phyloP scores from a whole-genome alignment of 768 basidiomycete genomes.

The Amanita inopinata region DNA sequence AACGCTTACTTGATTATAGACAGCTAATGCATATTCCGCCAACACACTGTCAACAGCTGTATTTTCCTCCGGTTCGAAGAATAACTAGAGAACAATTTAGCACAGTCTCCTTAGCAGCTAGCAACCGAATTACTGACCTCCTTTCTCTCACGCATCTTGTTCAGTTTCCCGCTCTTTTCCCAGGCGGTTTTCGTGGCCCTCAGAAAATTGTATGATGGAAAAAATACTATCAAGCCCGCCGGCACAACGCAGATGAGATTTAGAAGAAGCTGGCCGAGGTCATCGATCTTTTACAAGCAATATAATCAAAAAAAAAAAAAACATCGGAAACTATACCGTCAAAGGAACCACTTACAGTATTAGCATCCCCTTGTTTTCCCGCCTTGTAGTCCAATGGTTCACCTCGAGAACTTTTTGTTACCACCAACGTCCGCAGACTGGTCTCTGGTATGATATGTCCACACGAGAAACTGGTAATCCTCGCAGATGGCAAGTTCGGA shows the following conservation, averaged over 20 bases:
- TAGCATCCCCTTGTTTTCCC: conserved; percentile 54
- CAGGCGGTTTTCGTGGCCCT: conserved; percentile 58
- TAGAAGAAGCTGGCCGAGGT: conserved; percentile 76
- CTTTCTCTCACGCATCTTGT: conserved; percentile 62
- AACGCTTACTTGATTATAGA: neutral
- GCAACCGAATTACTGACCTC: no score
- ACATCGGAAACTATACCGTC: neutral
- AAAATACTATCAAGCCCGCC: conserved; percentile 86
- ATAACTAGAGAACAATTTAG: conserved; percentile 52
- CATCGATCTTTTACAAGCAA: conserved; percentile 44
- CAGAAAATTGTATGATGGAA: conserved; percentile 85
- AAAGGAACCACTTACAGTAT: conserved; percentile 43
- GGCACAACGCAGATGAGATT: conserved; percentile 76
- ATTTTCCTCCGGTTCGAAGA: conserved; percentile 76
- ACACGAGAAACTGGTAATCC: conserved; percentile 78
- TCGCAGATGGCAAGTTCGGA: conserved; percentile 44
- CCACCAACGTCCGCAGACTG: conserved; percentile 67
- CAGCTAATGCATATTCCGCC: conserved; percentile 56
- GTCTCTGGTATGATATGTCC: conserved; percentile 82
- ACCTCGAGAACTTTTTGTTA: conserved; percentile 69
- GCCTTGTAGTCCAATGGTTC: conserved; percentile 75
- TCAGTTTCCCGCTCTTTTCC: conserved; percentile 50
- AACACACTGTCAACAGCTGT: conserved; percentile 66
- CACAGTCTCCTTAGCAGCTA: no score
- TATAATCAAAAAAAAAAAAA: conserved; percentile 3